Conservation (phyloP, 2,329 filamentous ascomycete genomes). For the Pseudohalonectria lignicola region DNA sequence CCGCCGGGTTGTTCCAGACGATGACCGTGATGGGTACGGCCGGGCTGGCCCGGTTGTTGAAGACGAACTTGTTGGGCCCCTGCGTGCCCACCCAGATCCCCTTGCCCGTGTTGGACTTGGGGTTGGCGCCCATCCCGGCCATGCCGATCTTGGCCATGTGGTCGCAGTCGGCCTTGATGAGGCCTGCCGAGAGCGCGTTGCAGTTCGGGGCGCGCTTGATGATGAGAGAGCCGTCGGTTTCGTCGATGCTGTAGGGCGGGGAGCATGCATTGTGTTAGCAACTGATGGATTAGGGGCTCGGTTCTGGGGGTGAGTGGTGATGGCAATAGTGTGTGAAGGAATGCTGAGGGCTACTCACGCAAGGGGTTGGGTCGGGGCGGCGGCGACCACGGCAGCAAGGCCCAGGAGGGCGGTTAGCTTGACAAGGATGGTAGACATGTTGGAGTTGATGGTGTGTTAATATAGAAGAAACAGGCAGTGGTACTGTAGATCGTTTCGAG, state of each 20-base stretch:
- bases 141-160: slow-evolving; percentile 18
- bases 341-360: neutral
- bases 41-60: slow-evolving; percentile 12
- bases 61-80: slow-evolving; percentile 17
- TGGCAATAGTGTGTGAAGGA: neutral
- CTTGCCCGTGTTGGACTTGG: slow-evolving; percentile 12
- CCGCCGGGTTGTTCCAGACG: slow-evolving; percentile 12
- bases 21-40: slow-evolving; percentile 13
- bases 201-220: slow-evolving; percentile 7
- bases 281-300: too few relatives aligned
- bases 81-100: slow-evolving; percentile 17
- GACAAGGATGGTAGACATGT: too few relatives aligned
- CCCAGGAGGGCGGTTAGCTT: neutral
- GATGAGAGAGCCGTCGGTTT: neutral
- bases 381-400: neutral
- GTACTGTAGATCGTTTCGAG: neutral
- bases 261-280: neutral
- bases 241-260: neutral
- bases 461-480: neutral
- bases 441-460: too few relatives aligned
- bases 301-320: too few relatives aligned
- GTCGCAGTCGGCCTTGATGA: slow-evolving; percentile 12
- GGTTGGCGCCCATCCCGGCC: slow-evolving; percentile 13
- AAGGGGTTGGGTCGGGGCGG: neutral
- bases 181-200: slow-evolving; percentile 9